Conservation (phyloP, 163 green algal species). For the Smithsoniella earleae region DNA sequence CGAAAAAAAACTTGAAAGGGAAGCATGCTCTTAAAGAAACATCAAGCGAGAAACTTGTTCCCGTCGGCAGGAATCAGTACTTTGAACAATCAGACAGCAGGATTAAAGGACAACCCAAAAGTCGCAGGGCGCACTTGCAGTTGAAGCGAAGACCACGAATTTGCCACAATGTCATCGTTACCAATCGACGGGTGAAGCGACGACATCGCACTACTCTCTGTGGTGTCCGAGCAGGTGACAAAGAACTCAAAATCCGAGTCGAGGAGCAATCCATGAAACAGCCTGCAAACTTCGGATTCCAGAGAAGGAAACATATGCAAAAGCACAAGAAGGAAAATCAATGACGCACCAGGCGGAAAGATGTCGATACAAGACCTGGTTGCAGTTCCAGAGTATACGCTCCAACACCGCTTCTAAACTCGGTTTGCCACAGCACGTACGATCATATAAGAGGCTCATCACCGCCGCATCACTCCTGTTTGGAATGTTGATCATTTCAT, state of each 20-base stretch:
- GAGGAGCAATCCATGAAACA: slow-evolving; percentile 25
- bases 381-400: slow-evolving; percentile 25
- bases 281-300: no score
- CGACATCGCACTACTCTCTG: background rate
- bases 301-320: background rate
- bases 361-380: slow-evolving; percentile 19
- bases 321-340: background rate
- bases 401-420: slow-evolving; percentile 10
- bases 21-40: no score
- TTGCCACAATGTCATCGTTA: background rate
- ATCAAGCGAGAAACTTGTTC: no score
- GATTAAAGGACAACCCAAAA: no score
- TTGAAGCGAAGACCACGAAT: slow-evolving; percentile 3
- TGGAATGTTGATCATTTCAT: slow-evolving; percentile 4
- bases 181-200: background rate
- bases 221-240: background rate
- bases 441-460: slow-evolving; percentile 17
- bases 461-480: background rate
- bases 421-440: background rate
- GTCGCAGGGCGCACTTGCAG: slow-evolving; percentile 5
- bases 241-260: slow-evolving; percentile 6
- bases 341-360: slow-evolving; percentile 3
- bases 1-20: no score
- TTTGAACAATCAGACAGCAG: no score
- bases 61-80: no score